Evolutionary conservation across 2,329 filamentous ascomycete genomes (phyloP).

Genomic region (Talaromyces piceae): DNA sequence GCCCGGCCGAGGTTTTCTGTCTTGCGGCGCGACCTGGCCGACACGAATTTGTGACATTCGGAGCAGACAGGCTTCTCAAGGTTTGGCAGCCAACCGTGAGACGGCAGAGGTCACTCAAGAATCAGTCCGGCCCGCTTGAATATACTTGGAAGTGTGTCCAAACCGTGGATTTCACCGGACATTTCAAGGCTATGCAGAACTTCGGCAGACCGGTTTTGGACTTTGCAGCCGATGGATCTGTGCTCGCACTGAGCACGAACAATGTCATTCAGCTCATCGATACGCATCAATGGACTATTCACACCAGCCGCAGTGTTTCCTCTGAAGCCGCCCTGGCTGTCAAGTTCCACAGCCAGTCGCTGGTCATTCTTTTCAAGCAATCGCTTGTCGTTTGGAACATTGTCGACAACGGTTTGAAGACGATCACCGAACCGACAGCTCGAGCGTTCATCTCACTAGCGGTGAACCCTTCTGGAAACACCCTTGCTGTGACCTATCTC

Average conservation of each 20-base stretch:
- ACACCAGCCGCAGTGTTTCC: slow-evolving; percentile 59
- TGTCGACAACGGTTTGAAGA: slow-evolving; percentile 66
- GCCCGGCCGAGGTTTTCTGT: slow-evolving; percentile 57
- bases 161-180: slow-evolving; percentile 36
- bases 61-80: slow-evolving; percentile 68
- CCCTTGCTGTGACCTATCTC: slow-evolving; percentile 53
- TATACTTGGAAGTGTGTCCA: slow-evolving; percentile 68
- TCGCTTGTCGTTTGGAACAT: slow-evolving; percentile 72
- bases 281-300: slow-evolving; percentile 58
- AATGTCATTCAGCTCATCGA: slow-evolving; percentile 69
- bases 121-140: slow-evolving; percentile 48
- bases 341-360: slow-evolving; percentile 62
- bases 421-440: slow-evolving; percentile 50
- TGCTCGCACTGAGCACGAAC: slow-evolving; percentile 57
- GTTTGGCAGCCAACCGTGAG: slow-evolving; percentile 73
- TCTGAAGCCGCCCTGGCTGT: slow-evolving; percentile 59
- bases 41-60: slow-evolving; percentile 74
- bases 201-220: slow-evolving; percentile 39
- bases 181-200: slow-evolving; percentile 46
- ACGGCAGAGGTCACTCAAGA: slow-evolving; percentile 59
- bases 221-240: slow-evolving; percentile 79
- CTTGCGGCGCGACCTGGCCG: slow-evolving; percentile 63
- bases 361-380: slow-evolving; percentile 67
- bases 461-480: slow-evolving; percentile 58
- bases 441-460: slow-evolving; percentile 47